Conservation (phyloP, 331 rosid species). For the Ulmus americana region DNA sequence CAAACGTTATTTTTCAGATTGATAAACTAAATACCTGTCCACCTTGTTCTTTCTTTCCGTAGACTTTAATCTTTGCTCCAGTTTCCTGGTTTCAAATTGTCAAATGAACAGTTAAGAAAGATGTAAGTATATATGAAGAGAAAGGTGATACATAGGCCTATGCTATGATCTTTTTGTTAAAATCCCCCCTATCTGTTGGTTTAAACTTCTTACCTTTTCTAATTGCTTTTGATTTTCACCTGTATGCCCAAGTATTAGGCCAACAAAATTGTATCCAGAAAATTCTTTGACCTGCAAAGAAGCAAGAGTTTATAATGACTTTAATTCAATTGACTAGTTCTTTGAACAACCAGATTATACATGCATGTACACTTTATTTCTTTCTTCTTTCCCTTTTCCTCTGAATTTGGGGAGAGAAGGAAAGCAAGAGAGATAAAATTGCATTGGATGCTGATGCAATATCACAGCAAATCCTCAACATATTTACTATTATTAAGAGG, state of each 20-base stretch:
- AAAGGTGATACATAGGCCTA: too few relatives aligned
- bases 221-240: constrained; percentile 80
- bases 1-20: not conserved
- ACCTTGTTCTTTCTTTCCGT: constrained; percentile 58
- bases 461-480: too few relatives aligned
- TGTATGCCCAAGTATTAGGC: constrained; percentile 67
- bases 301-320: constrained; percentile 13
- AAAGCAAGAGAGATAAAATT: too few relatives aligned
- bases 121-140: not conserved
- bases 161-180: not conserved
- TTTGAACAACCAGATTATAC: too few relatives aligned
- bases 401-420: too few relatives aligned
- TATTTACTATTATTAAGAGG: too few relatives aligned
- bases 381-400: too few relatives aligned
- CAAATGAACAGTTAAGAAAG: not conserved
- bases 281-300: constrained; percentile 62
- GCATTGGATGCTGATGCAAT: too few relatives aligned
- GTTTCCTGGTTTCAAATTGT: constrained; percentile 59
- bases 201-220: constrained; percentile 58
- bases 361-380: too few relatives aligned
- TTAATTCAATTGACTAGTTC: not conserved
- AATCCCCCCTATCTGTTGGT: constrained; percentile 3
- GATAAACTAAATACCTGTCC: constrained; percentile 45
- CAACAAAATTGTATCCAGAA: constrained; percentile 71
- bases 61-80: constrained; percentile 72